Base-by-base conservation (phyloP, 2,329 filamentous ascomycete species). In the Aureobasidium subglaciale region DNA sequence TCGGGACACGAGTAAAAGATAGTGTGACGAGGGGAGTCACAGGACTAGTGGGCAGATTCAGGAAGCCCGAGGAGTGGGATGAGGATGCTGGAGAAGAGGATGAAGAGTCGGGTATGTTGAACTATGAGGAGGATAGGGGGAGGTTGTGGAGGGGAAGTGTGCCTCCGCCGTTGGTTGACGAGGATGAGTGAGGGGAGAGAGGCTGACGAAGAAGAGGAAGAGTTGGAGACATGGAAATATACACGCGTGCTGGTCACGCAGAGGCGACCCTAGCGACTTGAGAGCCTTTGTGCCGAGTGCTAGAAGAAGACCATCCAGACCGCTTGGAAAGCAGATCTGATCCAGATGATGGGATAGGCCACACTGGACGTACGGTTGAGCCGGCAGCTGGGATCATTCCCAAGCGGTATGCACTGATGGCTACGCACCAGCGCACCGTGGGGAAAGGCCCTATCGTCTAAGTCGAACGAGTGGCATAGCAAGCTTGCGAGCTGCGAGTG, bases 61-160 rank as follows among this genome's bases (percentile, higher is more conserved):
- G 50, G n/a, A 42, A 29, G 11, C 11, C 30, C 2, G 38, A 43
- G n/a, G 38, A 54, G 15, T 54, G 50, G 50, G 50, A 54, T 16
- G 50, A 54, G n/a, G 50, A 54, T 27, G 50, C 13, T 2, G 50
- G 50, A 2, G 50, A 35, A 10, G 50, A 54, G 10, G 27, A 52
- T 29, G 27, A 52, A 37, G 38, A 35, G 18, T 4, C 16, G 2
- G 35, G 53, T 10, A 52, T 59, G 58, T 22, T 59, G 43, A 42
- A 40, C 25, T 56, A 55, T 35, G 43, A 54, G 18, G 50, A 38
- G 22, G 50, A 54, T 20, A 54, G 50, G 27, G 37, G 49, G 4
- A 38, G 49, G 18, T 34, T 53, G 46, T 50, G 46, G 46, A 50
- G 48, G 35, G 48, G 35, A 10, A 50, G 20, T 22, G 46, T 37